Percentiles rank a stretch among this genome's conserved stretches.
These are phyloP conservation scores for Stephanodiscus minutulus DNA, from an alignment of 108 stramenopile genomes.

Conservation along the genomic window DNA sequence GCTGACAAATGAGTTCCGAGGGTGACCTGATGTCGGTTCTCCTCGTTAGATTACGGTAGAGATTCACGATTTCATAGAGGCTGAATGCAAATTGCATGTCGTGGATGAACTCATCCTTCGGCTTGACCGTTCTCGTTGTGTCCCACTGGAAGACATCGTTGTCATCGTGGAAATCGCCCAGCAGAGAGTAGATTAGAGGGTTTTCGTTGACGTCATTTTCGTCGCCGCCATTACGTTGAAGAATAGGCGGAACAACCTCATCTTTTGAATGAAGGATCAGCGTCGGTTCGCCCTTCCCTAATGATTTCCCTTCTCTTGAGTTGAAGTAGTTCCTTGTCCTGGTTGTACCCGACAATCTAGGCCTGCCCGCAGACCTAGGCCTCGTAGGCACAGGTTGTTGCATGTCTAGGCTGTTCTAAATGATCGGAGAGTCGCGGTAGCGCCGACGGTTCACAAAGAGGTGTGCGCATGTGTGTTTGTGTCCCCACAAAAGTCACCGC, in stretches of 20 bases:
- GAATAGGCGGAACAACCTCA: not conserved
- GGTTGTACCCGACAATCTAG: constrained; percentile 29
- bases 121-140: constrained; percentile 10
- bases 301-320: constrained; percentile 2
- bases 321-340: constrained; percentile 35
- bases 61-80: constrained; percentile 2
- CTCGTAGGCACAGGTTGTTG: not conserved
- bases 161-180: constrained; percentile 7
- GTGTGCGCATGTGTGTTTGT: too few species aligned
- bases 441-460: constrained; percentile 2
- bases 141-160: constrained; percentile 15
- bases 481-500: too few species aligned
- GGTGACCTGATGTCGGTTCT: not conserved
- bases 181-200: not conserved
- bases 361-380: constrained; percentile 13
- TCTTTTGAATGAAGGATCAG: constrained; percentile 11
- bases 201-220: not conserved
- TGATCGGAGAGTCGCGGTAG: not conserved
- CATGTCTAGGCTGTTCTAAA: not conserved
- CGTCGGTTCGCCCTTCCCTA: not conserved
- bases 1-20: not conserved
- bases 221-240: not conserved
- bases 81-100: constrained; percentile 12
- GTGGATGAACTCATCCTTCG: constrained; percentile 5
- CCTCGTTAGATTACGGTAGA: not conserved